Percentiles rank a stretch among this genome's conserved stretches.
Evolutionary conservation across 140 eudicot species (phyloP).

Genomic region (Flaveria floridana): DNA sequence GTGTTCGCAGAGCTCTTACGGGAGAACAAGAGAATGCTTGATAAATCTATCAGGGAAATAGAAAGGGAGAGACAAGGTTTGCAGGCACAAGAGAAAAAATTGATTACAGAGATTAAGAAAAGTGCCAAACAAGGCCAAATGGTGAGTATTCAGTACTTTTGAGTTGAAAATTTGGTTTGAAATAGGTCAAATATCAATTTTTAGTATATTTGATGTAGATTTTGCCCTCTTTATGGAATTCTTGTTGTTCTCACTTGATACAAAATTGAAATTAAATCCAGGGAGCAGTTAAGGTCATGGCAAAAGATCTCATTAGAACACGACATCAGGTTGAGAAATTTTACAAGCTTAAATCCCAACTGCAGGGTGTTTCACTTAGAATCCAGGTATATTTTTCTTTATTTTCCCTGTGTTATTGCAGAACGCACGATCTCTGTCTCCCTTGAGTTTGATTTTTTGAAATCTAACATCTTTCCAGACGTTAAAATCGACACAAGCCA

Average conservation of each 20-base stretch:
- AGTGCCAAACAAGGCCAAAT: constrained; percentile 91
- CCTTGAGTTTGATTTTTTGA: background rate
- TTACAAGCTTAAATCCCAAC: constrained; percentile 71
- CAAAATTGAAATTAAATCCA: constrained; percentile 12
- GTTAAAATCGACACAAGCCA: constrained; percentile 74
- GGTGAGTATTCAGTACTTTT: constrained; percentile 36
- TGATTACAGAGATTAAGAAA: constrained; percentile 76
- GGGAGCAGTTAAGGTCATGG: constrained; percentile 88
- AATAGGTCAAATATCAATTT: background rate
- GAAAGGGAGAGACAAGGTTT: constrained; percentile 86
- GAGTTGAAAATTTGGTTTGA: background rate
- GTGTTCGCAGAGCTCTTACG: constrained; percentile 66
- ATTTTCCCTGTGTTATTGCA: background rate
- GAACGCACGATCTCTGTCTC: background rate
- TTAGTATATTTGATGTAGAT: background rate
- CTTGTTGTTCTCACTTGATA: background rate
- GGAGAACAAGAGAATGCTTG: constrained; percentile 90
- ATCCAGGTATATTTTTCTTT: constrained; percentile 47
- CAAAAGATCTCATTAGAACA: constrained; percentile 75
- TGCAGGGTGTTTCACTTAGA: constrained; percentile 73
- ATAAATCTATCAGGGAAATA: constrained; percentile 73
- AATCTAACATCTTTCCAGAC: constrained; percentile 37
- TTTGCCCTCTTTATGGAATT: background rate
- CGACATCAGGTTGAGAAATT: constrained; percentile 69
- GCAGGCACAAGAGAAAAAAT: constrained; percentile 79